Percentiles rank a stretch among this genome's conserved stretches.
Conservation (phyloP, 2,329 filamentous ascomycete species). For the Rugonectria rugulosa region DNA sequence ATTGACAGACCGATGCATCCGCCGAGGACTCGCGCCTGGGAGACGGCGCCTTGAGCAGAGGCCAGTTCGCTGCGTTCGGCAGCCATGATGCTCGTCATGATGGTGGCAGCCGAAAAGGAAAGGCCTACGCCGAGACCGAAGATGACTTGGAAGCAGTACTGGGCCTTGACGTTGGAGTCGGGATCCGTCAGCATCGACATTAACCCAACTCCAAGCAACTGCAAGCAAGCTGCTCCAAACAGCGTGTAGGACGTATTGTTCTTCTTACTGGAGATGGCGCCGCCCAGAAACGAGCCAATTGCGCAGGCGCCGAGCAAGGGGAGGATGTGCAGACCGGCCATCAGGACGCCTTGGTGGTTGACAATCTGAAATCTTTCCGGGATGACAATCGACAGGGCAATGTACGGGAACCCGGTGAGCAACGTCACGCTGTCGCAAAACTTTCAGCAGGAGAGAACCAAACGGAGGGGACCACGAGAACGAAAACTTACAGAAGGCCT, state of each 20-base stretch:
- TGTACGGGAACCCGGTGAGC: conserved; percentile 64
- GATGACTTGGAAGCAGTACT: conserved; percentile 64
- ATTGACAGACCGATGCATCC: conserved; percentile 65
- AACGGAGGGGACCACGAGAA: neutral
- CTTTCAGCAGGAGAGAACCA: conserved; percentile 19
- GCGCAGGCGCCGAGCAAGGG: conserved; percentile 66
- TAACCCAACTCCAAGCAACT: conserved; percentile 60
- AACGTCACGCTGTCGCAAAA: conserved; percentile 58
- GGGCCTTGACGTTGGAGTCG: conserved; percentile 45
- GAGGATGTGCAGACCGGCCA: conserved; percentile 64
- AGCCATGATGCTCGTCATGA: conserved; percentile 62
- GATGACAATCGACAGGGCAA: conserved; percentile 64
- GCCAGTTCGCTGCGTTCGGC: conserved; percentile 59
- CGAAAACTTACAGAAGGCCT: conserved; percentile 55
- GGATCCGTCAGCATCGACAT: conserved; percentile 53
- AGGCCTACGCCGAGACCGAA: conserved; percentile 68
- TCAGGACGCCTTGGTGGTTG: conserved; percentile 59
- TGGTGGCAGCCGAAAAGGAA: conserved; percentile 63
- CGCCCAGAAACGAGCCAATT: conserved; percentile 63
- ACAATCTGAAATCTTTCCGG: conserved; percentile 69
- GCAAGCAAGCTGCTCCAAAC: conserved; percentile 57
- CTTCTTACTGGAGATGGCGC: conserved; percentile 58
- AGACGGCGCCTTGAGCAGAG: conserved; percentile 65
- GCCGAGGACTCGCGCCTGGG: conserved; percentile 66
- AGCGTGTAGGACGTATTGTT: conserved; percentile 63